Percentiles rank a stretch among this genome's conserved stretches.
Conservation (phyloP, 2,329 filamentous ascomycete genomes). For the Trichoderma polysporum region DNA sequence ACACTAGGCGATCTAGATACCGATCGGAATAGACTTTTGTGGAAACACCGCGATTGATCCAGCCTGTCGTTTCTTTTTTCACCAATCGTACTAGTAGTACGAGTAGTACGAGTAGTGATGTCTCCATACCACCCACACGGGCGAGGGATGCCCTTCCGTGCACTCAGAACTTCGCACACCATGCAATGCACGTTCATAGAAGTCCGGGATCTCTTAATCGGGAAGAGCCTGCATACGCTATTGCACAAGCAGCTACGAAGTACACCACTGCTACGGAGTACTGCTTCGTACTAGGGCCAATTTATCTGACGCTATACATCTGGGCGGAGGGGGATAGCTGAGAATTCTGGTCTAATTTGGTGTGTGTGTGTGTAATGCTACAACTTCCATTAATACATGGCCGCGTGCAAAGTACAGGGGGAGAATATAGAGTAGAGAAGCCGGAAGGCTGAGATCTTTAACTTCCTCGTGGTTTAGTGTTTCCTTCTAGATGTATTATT, state of each 20-base stretch:
- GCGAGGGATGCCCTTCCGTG: neutral
- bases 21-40: neutral
- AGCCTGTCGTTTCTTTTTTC: neutral
- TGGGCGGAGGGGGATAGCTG: neutral
- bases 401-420: too few species aligned
- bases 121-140: neutral
- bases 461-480: neutral
- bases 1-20: neutral
- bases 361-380: neutral
- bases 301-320: neutral
- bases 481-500: neutral
- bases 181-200: neutral
- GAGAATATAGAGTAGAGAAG: too few species aligned
- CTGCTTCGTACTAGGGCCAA: neutral
- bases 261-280: neutral
- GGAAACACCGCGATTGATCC: neutral
- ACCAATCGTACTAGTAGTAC: neutral
- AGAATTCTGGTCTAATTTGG: neutral
- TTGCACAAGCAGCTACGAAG: neutral
- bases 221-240: neutral
- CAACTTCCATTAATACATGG: neutral
- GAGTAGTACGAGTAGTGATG: neutral
- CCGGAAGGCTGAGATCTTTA: too few species aligned
- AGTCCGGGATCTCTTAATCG: neutral
- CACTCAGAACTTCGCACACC: neutral